Evolutionary conservation across 768 basidiomycete species (phyloP), one percentile per base, ranked within the genome.

Genomic region (Mycena polygramma): DNA sequence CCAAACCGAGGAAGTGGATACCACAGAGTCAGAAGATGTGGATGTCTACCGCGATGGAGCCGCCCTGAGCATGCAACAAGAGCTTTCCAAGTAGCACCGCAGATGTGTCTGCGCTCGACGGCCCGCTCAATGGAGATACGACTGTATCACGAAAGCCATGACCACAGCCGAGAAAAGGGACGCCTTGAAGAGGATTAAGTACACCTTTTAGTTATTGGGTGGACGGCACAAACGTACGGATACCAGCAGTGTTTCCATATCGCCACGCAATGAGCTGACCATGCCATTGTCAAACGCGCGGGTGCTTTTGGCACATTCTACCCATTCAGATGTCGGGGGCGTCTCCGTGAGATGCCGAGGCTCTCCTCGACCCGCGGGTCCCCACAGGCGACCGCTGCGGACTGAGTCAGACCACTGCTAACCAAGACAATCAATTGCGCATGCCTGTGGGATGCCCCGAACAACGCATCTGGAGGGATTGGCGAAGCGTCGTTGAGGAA

Each of bases 101-200:
- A 11, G 52, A 35, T 8, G 52, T 35, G 15, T 53, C 52, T 9
- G 14, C 52, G 52, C 30, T 53, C 26, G 52, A 35, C 30, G 52
- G 7, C 57, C 37, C 57, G 11, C n/a, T 7, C 10, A 57, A 39
- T 22, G 39, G 43, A 20, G 57, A 57, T 5, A 14, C 57, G 39
- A 57, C n/a, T n/a, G n/a, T n/a, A n/a, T 39, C 39, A 57, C 39
- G 15, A 57, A 57, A 1, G 57, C 57, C 0, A 39, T 57, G 39
- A 57, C 57, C 39, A 57, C 57, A 11, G 57, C 57, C 41, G 57
- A 57, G 20, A 57, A 57, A 15, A 57, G 57, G 43, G 57, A 57
- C n/a, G 57, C 57, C 57, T 57, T 37, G 43, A 57, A 53, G 4
- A 52, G 7, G 8, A 52, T 52, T 26, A 24, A 52, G 2, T 13